phyloP scores from a whole-genome alignment of 2,329 filamentous ascomycete genomes.

The Ceratocystis variospora region DNA sequence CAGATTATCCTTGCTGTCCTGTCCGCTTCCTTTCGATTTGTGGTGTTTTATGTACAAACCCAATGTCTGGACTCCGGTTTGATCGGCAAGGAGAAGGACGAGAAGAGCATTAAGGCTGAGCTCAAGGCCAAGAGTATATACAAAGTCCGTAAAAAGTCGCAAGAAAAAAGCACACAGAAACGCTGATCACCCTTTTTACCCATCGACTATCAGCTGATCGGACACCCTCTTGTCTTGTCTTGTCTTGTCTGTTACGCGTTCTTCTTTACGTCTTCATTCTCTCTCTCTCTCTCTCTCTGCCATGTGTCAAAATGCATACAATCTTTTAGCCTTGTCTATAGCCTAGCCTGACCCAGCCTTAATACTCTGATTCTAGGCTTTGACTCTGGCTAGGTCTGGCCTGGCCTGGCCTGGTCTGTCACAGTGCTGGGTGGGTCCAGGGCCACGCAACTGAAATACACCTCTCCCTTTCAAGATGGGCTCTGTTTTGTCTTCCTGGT shows the following conservation, averaged over 20 bases:
- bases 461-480: neutral
- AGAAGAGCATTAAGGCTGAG: neutral
- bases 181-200: too few species aligned
- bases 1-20: neutral
- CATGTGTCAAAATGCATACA: too few species aligned
- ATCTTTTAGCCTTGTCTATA: neutral
- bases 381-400: too few species aligned
- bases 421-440: too few species aligned
- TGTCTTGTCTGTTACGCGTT: neutral
- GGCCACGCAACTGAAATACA: neutral
- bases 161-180: neutral
- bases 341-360: neutral
- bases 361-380: too few species aligned
- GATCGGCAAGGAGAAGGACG: neutral
- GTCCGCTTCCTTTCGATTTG: neutral
- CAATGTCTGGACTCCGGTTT: neutral
- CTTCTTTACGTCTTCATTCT: too few species aligned
- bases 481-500: neutral
- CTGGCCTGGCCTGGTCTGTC: too few species aligned
- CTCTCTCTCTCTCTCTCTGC: too few species aligned
- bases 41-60: neutral
- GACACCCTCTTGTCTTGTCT: too few species aligned
- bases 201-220: too few species aligned
- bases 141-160: neutral
- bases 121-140: neutral